Conservation (phyloP, 768 basidiomycete genomes). For the Daedaleopsis sinensis region DNA sequence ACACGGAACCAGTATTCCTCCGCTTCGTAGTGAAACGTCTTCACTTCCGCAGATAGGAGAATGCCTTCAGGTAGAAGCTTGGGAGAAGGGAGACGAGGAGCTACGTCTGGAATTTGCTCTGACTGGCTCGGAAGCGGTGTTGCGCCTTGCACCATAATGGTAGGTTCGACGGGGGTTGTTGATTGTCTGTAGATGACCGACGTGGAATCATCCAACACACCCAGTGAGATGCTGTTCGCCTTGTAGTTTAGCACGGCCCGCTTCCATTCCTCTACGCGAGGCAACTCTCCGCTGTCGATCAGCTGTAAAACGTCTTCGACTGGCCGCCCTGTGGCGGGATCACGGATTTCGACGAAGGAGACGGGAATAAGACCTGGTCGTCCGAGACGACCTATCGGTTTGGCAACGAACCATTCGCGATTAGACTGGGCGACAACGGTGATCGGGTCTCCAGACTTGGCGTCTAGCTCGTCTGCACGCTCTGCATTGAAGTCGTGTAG, state of each 20-base stretch:
- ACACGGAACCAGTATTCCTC: constrained; percentile 98
- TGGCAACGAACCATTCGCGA: constrained; percentile 99
- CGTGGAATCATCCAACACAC: constrained; percentile 76
- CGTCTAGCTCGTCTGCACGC: constrained; percentile 93
- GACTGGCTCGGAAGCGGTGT: constrained; percentile 21
- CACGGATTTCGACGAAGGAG: constrained; percentile 95
- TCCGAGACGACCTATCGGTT: constrained; percentile 93
- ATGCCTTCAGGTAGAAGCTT: constrained; percentile 78
- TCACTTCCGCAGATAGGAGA: constrained; percentile 84
- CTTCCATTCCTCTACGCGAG: constrained; percentile 99
- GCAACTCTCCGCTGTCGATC: constrained; percentile 87
- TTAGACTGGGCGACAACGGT: constrained; percentile 99
- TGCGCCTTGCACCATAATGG: constrained; percentile 13
- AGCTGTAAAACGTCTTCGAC: constrained; percentile 75
- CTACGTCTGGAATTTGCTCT: constrained; percentile 25
- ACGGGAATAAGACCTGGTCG: constrained; percentile 97
- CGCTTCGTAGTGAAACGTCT: constrained; percentile 97
- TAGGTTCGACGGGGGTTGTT: constrained; percentile 18
- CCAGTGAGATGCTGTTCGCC: constrained; percentile 92
- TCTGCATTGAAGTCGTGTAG: constrained; percentile 97
- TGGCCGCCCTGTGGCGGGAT: constrained; percentile 83
- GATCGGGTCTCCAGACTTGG: constrained; percentile 90
- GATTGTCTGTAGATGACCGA: constrained; percentile 34
- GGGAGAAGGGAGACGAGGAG: constrained; percentile 44
- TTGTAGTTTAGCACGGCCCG: constrained; percentile 94